Evolutionary conservation across 768 basidiomycete genomes (phyloP).

Genomic region (Amanita thiersii): DNA sequence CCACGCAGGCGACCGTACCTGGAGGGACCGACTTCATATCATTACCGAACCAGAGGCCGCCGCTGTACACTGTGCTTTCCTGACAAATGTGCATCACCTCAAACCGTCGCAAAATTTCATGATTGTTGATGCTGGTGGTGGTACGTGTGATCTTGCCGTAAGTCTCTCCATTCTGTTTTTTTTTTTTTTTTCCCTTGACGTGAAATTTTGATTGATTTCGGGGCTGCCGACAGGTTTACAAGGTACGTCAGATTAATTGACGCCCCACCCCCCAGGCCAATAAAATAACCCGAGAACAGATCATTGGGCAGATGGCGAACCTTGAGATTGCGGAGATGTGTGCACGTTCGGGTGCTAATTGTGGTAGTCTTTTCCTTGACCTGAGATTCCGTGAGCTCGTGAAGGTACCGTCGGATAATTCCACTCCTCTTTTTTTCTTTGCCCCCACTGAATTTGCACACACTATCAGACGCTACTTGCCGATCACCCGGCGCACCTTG

Average conservation of each 20-base stretch:
- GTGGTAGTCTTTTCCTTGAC: conserved; percentile 83
- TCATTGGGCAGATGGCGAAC: conserved; percentile 70
- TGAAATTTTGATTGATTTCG: neutral
- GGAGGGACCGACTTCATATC: conserved; percentile 77
- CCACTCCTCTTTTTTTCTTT: neutral
- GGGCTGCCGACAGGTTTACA: conserved; percentile 10
- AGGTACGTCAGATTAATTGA: conserved; percentile 5
- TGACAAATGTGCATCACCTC: conserved; percentile 74
- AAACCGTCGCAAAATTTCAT: conserved; percentile 80
- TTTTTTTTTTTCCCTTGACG: neutral
- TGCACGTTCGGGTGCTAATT: conserved; percentile 80
- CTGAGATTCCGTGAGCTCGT: conserved; percentile 80
- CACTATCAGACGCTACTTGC: conserved; percentile 41
- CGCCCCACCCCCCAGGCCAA: neutral
- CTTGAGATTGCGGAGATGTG: conserved; percentile 92
- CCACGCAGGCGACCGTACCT: conserved; percentile 59
- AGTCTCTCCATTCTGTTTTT: conserved; percentile 16
- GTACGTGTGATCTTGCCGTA: conserved; percentile 61
- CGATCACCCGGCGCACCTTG: conserved; percentile 83
- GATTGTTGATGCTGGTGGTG: conserved; percentile 89
- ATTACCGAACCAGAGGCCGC: conserved; percentile 84
- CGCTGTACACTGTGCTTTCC: conserved; percentile 82
- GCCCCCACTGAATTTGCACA: conserved; percentile 3
- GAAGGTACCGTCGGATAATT: conserved; percentile 26
- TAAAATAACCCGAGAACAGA: conserved; percentile 24